These are phyloP conservation scores for Auriscalpium orientale DNA, from an alignment of 768 basidiomycete genomes.

Conservation along the genomic window DNA sequence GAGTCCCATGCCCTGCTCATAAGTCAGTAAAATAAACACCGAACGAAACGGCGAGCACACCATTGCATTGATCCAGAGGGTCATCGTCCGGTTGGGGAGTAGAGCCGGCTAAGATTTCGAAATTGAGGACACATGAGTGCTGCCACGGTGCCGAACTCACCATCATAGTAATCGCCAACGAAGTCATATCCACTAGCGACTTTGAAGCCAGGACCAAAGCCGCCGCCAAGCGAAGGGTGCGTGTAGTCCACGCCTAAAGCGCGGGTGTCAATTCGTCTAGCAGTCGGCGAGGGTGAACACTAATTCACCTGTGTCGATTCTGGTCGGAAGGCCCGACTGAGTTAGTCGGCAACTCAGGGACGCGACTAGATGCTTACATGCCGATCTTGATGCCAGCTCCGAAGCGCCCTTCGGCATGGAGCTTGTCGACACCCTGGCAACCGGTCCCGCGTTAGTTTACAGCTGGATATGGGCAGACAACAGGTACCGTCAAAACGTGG, in stretches of 20 bases:
- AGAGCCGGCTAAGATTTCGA: no score
- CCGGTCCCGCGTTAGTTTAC: background rate
- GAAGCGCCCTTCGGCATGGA: conserved; percentile 55
- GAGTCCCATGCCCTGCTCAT: background rate
- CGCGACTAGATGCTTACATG: conserved; percentile 33
- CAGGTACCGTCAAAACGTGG: conserved; percentile 42
- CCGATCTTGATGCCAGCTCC: conserved; percentile 64
- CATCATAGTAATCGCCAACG: conserved; percentile 47
- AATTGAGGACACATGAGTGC: no score
- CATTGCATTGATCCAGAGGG: conserved; percentile 45
- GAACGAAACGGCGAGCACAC: conserved; percentile 15
- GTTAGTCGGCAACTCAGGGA: background rate
- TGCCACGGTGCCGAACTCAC: conserved; percentile 16
- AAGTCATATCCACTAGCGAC: conserved; percentile 48
- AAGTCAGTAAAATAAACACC: background rate
- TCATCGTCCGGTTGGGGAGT: conserved; percentile 41
- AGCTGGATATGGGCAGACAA: conserved; percentile 2
- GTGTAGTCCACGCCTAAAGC: conserved; percentile 43
- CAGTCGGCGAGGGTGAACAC: no score
- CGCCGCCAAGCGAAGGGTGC: conserved; percentile 47
- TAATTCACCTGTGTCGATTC: conserved; percentile 34
- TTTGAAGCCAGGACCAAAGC: conserved; percentile 44
- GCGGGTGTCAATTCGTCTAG: background rate
- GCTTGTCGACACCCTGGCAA: conserved; percentile 49
- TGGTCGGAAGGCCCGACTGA: conserved; percentile 11